Conservation (phyloP, 2,329 filamentous ascomycete genomes). For the Coccinonectria pachysandricola region DNA sequence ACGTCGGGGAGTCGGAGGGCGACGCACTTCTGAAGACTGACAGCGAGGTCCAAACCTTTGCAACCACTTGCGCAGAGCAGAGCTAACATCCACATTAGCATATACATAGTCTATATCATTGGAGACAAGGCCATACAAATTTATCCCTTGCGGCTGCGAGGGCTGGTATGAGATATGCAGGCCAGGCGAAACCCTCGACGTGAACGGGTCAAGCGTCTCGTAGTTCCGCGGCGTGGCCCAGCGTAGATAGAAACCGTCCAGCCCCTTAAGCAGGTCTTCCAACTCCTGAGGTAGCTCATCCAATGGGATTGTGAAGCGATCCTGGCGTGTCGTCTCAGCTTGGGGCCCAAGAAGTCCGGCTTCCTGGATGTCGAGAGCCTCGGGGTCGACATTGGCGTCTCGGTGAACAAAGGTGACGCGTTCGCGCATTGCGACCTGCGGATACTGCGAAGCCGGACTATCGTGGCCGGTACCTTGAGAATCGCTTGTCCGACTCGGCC, state of each 20-base stretch:
- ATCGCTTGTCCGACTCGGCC: too few relatives aligned
- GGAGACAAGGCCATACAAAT: constrained; percentile 13
- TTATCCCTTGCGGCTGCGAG: constrained; percentile 3
- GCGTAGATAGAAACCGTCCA: constrained; percentile 65
- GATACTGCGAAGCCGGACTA: neutral
- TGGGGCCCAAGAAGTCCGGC: constrained; percentile 44
- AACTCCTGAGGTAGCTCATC: constrained; percentile 65
- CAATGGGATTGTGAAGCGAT: constrained; percentile 63
- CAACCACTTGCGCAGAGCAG: constrained; percentile 47
- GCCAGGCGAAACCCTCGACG: constrained; percentile 66
- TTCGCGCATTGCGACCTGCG: constrained; percentile 62
- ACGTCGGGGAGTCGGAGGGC: neutral
- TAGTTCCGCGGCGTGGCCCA: constrained; percentile 58
- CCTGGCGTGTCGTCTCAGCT: constrained; percentile 63
- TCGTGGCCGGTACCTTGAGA: constrained; percentile 6
- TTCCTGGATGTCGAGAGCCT: constrained; percentile 47
- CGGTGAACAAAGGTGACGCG: constrained; percentile 70
- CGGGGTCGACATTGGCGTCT: constrained; percentile 54
- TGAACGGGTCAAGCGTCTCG: constrained; percentile 56
- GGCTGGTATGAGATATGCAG: constrained; percentile 74
- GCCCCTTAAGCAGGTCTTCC: constrained; percentile 48
- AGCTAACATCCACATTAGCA: constrained; percentile 21
- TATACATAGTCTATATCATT: neutral
- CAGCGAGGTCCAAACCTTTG: too few relatives aligned
- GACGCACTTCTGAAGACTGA: constrained; percentile 18